These are phyloP conservation scores for Linanthus parryae DNA, from an alignment of 148 eudicot genomes.

Conservation along the genomic window DNA sequence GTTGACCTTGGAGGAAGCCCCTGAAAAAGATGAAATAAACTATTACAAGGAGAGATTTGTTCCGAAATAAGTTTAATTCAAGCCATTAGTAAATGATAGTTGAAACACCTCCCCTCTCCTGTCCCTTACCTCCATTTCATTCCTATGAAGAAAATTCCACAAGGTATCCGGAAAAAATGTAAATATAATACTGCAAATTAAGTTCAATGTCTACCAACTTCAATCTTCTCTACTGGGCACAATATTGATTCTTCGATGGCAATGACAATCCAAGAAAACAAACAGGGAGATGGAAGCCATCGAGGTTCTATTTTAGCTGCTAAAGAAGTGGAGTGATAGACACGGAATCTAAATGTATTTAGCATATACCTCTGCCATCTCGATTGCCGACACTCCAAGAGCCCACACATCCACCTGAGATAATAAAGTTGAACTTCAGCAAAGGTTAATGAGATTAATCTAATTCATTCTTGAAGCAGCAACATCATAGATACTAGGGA, in stretches of 20 bases:
- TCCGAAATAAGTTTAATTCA: too few species aligned
- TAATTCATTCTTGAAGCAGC: neutral
- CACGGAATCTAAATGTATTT: neutral
- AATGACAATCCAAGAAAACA: neutral
- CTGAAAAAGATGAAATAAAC: constrained; percentile 29
- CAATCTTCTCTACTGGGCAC: too few species aligned
- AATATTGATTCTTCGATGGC: too few species aligned
- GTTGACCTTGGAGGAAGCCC: constrained; percentile 96
- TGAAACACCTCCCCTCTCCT: too few species aligned
- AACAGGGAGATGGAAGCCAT: neutral
- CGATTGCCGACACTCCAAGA: constrained; percentile 97
- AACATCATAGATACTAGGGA: neutral
- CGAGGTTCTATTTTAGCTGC: constrained; percentile 6
- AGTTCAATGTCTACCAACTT: too few species aligned
- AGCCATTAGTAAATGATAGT: too few species aligned
- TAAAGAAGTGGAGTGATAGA: too few species aligned
- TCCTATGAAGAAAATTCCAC: too few species aligned
- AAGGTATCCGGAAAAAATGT: neutral
- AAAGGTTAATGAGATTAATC: constrained; percentile 1
- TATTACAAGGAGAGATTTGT: too few species aligned
- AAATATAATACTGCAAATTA: too few species aligned
- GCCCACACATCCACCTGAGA: constrained; percentile 99
- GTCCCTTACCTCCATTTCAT: too few species aligned
- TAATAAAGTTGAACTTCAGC: constrained; percentile 4
- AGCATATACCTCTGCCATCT: constrained; percentile 92